These are phyloP conservation scores for Linum usitatissimum DNA, from an alignment of 345 rosid species.

Conservation along the genomic window DNA sequence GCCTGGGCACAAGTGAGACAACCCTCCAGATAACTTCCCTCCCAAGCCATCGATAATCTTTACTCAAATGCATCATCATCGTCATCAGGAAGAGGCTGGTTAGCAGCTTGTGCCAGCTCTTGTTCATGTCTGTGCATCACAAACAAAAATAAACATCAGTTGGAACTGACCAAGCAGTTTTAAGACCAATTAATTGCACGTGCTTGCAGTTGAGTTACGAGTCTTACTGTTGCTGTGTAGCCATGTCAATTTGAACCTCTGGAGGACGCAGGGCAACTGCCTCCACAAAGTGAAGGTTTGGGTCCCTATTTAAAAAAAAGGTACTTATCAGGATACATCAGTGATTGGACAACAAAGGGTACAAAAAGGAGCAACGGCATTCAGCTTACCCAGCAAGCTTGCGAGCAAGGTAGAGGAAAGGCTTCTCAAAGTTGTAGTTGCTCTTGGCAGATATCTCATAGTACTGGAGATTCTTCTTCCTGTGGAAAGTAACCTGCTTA, in stretches of 20 bases:
- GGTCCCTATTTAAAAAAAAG: neutral
- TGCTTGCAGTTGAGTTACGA: neutral
- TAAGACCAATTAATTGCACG: neutral
- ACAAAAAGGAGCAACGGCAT: neutral
- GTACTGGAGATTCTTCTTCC: conserved; percentile 89
- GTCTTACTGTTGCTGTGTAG: neutral
- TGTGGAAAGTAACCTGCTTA: conserved; percentile 81
- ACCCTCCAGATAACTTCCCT: neutral
- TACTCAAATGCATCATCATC: conserved; percentile 16
- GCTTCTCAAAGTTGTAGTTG: conserved; percentile 88
- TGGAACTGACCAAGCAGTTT: too few species aligned
- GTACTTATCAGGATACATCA: too few species aligned
- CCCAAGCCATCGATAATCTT: neutral
- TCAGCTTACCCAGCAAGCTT: conserved; percentile 66
- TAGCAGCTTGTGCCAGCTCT: conserved; percentile 17
- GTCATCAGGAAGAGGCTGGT: conserved; percentile 24
- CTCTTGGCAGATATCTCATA: conserved; percentile 94
- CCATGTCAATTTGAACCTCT: neutral
- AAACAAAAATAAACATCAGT: neutral
- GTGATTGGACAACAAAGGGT: neutral
- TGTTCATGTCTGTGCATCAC: conserved; percentile 15
- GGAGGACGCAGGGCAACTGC: neutral
- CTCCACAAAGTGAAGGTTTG: conserved; percentile 3
- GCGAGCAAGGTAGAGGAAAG: conserved; percentile 81
- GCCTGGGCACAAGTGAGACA: neutral